Percentiles rank a stretch among this genome's conserved stretches.
Evolutionary conservation across 192 early-diverging fungal genomes (phyloP).

Genomic region (Coemansia aciculifera): DNA sequence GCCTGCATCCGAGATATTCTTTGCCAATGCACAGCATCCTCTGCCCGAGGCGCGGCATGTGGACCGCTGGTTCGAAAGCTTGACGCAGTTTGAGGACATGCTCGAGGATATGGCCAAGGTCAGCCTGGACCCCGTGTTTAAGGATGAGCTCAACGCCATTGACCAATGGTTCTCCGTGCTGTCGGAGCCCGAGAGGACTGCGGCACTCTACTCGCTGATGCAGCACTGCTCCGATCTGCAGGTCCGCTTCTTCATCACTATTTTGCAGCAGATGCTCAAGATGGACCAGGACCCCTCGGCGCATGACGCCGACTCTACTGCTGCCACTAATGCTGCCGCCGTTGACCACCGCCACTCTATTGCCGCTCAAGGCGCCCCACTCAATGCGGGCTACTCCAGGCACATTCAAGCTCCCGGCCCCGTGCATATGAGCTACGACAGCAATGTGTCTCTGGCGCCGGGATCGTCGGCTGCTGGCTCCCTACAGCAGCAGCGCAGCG

Average conservation of each 20-base stretch:
- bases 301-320: constrained; percentile 25
- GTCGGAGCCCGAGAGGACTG: constrained; percentile 86
- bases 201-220: constrained; percentile 89
- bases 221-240: constrained; percentile 90
- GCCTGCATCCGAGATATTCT: constrained; percentile 49
- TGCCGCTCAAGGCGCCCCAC: constrained; percentile 25
- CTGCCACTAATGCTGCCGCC: background rate
- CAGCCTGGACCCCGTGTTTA: constrained; percentile 79
- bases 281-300: constrained; percentile 68
- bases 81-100: constrained; percentile 88
- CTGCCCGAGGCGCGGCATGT: constrained; percentile 52
- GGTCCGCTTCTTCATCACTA: constrained; percentile 91
- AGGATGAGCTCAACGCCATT: constrained; percentile 88
- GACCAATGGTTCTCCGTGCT: constrained; percentile 94
- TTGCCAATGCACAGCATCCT: constrained; percentile 50
- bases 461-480: constrained; percentile 16
- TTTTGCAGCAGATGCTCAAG: constrained; percentile 90
- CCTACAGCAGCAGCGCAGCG: constrained; percentile 14
- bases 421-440: constrained; percentile 38
- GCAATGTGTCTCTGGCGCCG: constrained; percentile 11
- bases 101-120: constrained; percentile 87
- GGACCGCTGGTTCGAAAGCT: constrained; percentile 89
- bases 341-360: constrained; percentile 32
- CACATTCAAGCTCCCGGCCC: constrained; percentile 9
- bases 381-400: constrained; percentile 21